A percentile compares a stretch with the other conserved stretches of the same genome.
Conservation (phyloP, 192 early-diverging fungal genomes). For the Podila minutissima region DNA sequence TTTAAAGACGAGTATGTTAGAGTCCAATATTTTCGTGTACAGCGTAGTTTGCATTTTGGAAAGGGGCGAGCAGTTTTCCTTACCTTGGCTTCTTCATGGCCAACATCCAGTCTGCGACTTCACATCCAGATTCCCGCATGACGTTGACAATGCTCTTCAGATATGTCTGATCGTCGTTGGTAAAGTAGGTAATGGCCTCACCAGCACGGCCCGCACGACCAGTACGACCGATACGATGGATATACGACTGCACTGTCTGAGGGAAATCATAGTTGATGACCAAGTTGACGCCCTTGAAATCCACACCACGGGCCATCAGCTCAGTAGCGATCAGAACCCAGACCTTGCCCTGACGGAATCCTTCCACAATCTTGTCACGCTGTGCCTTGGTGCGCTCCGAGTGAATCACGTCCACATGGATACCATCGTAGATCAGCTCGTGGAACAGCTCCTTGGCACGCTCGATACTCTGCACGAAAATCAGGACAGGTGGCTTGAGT, state of each 20-base stretch:
- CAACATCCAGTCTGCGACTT: slow-evolving; percentile 99
- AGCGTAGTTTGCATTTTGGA: no score
- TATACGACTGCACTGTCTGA: slow-evolving; percentile 90
- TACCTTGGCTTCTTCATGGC: slow-evolving; percentile 79
- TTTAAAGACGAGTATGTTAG: neutral
- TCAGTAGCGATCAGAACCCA: slow-evolving; percentile 98
- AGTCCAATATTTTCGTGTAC: no score
- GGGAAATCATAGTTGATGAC: slow-evolving; percentile 99
- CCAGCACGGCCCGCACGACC: slow-evolving; percentile 95
- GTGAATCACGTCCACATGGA: slow-evolving; percentile 99
- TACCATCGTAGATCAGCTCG: slow-evolving; percentile 96
- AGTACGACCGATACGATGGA: slow-evolving; percentile 98
- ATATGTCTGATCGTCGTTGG: slow-evolving; percentile 90
- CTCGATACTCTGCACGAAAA: slow-evolving; percentile 98
- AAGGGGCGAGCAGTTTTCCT: slow-evolving; percentile 22
- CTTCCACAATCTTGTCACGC: slow-evolving; percentile 89
- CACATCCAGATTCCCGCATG: slow-evolving; percentile 94
- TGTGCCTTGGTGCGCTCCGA: slow-evolving; percentile 93
- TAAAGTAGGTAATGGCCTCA: slow-evolving; percentile 95
- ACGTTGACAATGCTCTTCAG: slow-evolving; percentile 96
- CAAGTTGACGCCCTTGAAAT: slow-evolving; percentile 97
- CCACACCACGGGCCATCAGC: slow-evolving; percentile 97
- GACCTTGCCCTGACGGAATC: slow-evolving; percentile 89
- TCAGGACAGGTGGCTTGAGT: slow-evolving; percentile 91
- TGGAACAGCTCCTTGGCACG: slow-evolving; percentile 96